phyloP scores from a whole-genome alignment of 768 basidiomycete genomes.

The Leucocoprinus sp. region DNA sequence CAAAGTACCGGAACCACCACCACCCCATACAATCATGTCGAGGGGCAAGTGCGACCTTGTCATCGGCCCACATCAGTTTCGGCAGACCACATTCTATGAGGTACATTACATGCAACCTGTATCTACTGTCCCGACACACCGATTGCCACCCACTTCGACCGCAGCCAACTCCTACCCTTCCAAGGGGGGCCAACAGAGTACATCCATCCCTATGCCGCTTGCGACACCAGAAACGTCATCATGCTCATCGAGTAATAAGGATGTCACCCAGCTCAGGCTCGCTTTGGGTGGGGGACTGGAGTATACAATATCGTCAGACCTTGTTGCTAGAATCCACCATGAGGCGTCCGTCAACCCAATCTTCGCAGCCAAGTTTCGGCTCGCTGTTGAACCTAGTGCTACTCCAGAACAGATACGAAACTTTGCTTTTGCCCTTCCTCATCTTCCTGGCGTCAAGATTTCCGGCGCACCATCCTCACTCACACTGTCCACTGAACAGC shows the following conservation, averaged over 20 bases:
- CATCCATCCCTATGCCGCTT: background rate
- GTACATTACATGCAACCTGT: constrained; percentile 48
- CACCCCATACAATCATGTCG: constrained; percentile 57
- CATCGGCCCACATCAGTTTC: constrained; percentile 70
- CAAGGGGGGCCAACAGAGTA: constrained; percentile 5
- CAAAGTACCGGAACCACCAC: constrained; percentile 45
- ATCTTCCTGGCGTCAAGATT: constrained; percentile 6
- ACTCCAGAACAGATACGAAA: constrained; percentile 12
- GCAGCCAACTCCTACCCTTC: constrained; percentile 3
- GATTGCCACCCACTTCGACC: constrained; percentile 5
- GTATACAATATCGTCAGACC: constrained; percentile 9
- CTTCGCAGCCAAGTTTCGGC: constrained; percentile 9
- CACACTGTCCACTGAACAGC: constrained; percentile 6
- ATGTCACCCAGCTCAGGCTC: constrained; percentile 5
- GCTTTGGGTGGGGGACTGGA: constrained; percentile 9
- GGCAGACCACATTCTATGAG: constrained; percentile 63
- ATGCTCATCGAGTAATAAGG: background rate
- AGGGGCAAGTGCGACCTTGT: constrained; percentile 63
- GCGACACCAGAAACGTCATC: constrained; percentile 1
- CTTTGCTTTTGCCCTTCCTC: constrained; percentile 7
- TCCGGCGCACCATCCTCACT: constrained; percentile 8
- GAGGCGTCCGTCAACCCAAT: constrained; percentile 10
- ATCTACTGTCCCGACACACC: constrained; percentile 12
- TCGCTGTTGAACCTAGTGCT: constrained; percentile 7
- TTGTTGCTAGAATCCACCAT: constrained; percentile 7